Evolutionary conservation across 805 yeast species (phyloP).

Genomic region (Metschnikowia kofuensis): DNA sequence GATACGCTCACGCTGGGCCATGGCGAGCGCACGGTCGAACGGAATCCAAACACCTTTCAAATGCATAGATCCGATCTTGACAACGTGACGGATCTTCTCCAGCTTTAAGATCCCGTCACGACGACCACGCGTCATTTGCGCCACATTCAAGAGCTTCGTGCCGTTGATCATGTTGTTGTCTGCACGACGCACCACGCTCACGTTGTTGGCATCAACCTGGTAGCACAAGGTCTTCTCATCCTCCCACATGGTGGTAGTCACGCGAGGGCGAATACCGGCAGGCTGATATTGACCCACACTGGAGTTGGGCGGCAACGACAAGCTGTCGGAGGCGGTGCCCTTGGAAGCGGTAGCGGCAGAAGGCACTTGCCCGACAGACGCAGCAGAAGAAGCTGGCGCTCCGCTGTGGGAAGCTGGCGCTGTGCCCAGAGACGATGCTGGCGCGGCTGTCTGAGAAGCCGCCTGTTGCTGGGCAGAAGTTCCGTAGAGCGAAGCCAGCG

Average conservation of each 20-base stretch:
- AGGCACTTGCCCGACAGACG: no score
- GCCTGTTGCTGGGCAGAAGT: constrained; percentile 11
- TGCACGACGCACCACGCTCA: constrained; percentile 77
- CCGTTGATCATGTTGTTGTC: constrained; percentile 86
- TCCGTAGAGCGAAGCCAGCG: constrained; percentile 13
- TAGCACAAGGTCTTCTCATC: constrained; percentile 82
- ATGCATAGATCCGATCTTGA: constrained; percentile 84
- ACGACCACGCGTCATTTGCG: constrained; percentile 84
- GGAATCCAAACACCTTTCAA: constrained; percentile 91
- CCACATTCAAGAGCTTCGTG: constrained; percentile 76
- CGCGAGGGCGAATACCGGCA: constrained; percentile 54
- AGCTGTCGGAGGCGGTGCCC: constrained; percentile 17
- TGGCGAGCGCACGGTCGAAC: constrained; percentile 73
- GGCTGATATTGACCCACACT: constrained; percentile 46
- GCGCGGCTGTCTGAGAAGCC: constrained; percentile 11
- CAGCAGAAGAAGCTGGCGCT: constrained; percentile 16
- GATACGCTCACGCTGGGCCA: constrained; percentile 76
- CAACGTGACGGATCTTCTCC: constrained; percentile 75
- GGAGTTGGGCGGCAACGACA: constrained; percentile 20
- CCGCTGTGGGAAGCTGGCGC: constrained; percentile 21
- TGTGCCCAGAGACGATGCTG: constrained; percentile 19
- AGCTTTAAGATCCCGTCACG: constrained; percentile 80
- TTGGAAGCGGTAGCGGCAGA: neutral
- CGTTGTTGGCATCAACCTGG: constrained; percentile 81
- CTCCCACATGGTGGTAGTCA: constrained; percentile 88